Base-by-base conservation (phyloP, 345 rosid species). In the Corchorus olitorius region DNA sequence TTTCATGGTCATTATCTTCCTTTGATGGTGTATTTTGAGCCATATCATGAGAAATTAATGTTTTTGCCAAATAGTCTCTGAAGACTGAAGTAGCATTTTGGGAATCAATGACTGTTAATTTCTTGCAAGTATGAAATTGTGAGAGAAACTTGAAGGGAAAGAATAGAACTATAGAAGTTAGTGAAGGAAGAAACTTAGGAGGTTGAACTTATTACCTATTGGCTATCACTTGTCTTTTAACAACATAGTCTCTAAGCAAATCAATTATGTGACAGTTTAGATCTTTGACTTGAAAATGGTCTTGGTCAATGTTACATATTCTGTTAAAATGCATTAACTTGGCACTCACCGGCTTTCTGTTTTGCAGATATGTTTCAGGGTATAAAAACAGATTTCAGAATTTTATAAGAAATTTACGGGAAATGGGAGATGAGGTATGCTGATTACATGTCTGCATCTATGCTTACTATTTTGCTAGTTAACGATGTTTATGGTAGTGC, bases 341-440 rank as follows among this genome's bases (percentile, higher is more conserved):
- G 22, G 20, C 41, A 49, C 43, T 50, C 9, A 49, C 22, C 58
- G 27, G 61, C n/a, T 79, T 78, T 85, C 78, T 15, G 50, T 72
- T 73, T 83, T 81, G 84, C 97, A 96, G 99, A 19, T 96, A 96
- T 84, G 93, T 96, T 48, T 96, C 99, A 4, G 99, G 99, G 35
- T 96, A 96, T 76, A 96, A 96, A 73, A 96, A 96, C 80, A 89
- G 99, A 59, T 96, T 93, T 89, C 99, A 96, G 88, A 96, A 96
- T 80, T 96, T 96, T 75, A 96, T 96, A 73, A 93, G 80, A 81
- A 91, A 91, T 79, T 87, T 96, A 60, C 88, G 98, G 34, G 99
- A 96, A 88, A 90, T 93, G 97, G 99, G 98, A 59, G 99, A 96
- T 80, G 99, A 96, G 97, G 99, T 92, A 85, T 55, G 70, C 41